A percentile compares a stretch with the other conserved stretches of the same genome.
These are phyloP conservation scores for Cryptosporidium sp. DNA, from an alignment of 169 alveolate genomes.

Conservation along the genomic window DNA sequence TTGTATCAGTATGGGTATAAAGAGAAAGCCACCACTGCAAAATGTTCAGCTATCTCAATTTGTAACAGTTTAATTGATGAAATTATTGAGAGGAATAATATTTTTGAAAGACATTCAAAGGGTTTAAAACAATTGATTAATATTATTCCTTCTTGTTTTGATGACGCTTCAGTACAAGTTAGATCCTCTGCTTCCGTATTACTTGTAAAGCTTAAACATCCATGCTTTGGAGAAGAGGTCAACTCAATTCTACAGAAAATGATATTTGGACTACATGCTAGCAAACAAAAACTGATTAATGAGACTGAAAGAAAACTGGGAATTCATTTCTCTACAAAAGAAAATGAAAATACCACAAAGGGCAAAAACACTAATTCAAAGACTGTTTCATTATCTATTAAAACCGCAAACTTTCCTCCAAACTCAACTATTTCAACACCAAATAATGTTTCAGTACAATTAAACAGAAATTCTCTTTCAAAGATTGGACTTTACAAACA, in stretches of 20 bases:
- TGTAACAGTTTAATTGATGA: constrained; percentile 40
- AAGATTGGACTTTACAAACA: not conserved
- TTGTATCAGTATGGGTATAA: constrained; percentile 30
- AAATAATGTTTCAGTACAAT: not conserved
- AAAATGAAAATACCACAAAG: not conserved
- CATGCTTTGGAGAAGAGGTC: constrained; percentile 29
- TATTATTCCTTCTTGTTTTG: constrained; percentile 53
- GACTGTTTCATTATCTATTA: not conserved
- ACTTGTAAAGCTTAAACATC: constrained; percentile 33
- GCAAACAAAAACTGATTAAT: constrained; percentile 23
- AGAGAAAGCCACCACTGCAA: constrained; percentile 51
- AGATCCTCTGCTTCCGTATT: constrained; percentile 48
- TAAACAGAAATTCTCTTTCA: not conserved
- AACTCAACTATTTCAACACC: constrained; percentile 14
- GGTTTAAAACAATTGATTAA: constrained; percentile 48
- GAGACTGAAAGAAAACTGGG: constrained; percentile 56
- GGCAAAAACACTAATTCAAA: not conserved
- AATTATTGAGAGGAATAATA: not conserved
- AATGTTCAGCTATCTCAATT: constrained; percentile 71
- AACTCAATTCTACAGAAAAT: constrained; percentile 2
- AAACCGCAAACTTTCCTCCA: not conserved
- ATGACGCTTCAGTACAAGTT: constrained; percentile 54
- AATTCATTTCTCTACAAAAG: not conserved
- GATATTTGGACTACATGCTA: constrained; percentile 12
- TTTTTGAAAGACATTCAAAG: constrained; percentile 36